Conservation (phyloP, 768 basidiomycete genomes). For the Mycena sanguinolenta region DNA sequence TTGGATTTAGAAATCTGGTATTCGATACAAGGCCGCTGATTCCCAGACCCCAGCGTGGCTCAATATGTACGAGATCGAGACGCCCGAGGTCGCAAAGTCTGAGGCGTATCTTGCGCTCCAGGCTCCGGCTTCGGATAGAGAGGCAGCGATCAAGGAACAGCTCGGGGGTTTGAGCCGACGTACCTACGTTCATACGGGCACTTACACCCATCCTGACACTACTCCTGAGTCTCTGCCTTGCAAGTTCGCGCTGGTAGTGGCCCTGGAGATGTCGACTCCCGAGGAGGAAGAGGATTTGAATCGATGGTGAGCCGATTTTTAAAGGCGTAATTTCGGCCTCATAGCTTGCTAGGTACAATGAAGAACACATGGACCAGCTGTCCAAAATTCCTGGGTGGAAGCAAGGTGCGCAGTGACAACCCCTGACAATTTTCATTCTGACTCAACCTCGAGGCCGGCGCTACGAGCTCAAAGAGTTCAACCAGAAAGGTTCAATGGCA, state of each 20-base stretch:
- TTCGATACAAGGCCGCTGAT: constrained; percentile 51
- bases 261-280: constrained; percentile 35
- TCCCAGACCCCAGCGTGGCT: constrained; percentile 42
- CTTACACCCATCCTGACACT: constrained; percentile 34
- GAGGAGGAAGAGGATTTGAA: constrained; percentile 49
- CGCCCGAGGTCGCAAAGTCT: constrained; percentile 40
- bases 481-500: constrained; percentile 32
- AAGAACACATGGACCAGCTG: constrained; percentile 49
- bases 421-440: background rate
- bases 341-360: constrained; percentile 42
- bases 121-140: constrained; percentile 42
- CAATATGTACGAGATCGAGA: constrained; percentile 46
- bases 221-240: constrained; percentile 35
- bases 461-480: constrained; percentile 43
- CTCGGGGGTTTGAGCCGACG: constrained; percentile 44
- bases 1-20: constrained; percentile 35
- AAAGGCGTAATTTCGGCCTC: background rate
- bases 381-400: constrained; percentile 48
- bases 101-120: constrained; percentile 46
- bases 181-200: constrained; percentile 40
- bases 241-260: constrained; percentile 42
- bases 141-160: constrained; percentile 42
- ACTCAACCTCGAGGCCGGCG: constrained; percentile 43
- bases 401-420: constrained; percentile 30
- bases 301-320: constrained; percentile 38